Percentiles rank a stretch among this genome's conserved stretches.
Conservation (phyloP, 2,329 filamentous ascomycete genomes). For the Rhytidhysteron rufulum region DNA sequence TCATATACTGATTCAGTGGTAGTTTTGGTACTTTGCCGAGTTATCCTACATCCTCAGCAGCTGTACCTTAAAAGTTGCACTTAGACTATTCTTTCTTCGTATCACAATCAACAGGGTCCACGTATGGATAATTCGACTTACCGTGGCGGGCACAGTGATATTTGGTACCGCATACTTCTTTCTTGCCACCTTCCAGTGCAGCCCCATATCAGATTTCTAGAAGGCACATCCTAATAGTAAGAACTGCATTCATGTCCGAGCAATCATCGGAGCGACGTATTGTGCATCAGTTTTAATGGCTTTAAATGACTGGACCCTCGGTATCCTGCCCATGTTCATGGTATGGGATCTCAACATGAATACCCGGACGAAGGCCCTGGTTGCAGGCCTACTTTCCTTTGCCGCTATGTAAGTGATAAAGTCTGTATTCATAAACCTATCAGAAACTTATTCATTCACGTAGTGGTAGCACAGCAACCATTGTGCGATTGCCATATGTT, state of each 20-base stretch:
- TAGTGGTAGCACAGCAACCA: conserved; percentile 50
- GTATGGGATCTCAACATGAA: conserved; percentile 56
- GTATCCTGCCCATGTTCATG: conserved; percentile 43
- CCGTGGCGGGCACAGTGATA: conserved; percentile 44
- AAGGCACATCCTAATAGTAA: conserved; percentile 34
- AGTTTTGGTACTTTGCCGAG: conserved; percentile 56
- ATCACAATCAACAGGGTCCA: conserved; percentile 47
- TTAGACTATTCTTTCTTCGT: conserved; percentile 52
- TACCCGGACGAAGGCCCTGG: conserved; percentile 47
- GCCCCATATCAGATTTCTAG: conserved; percentile 52
- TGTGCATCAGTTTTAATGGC: conserved; percentile 25
- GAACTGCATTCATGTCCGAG: conserved; percentile 40
- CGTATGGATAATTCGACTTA: conserved; percentile 42
- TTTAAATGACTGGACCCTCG: conserved; percentile 30
- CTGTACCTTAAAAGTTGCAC: conserved; percentile 48
- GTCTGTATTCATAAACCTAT: not conserved
- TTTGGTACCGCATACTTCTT: conserved; percentile 50
- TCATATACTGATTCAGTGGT: conserved; percentile 10
- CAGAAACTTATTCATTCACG: conserved; percentile 1
- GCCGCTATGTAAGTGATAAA: conserved; percentile 27
- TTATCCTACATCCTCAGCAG: conserved; percentile 51
- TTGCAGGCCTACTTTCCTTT: conserved; percentile 53
- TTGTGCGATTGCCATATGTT: conserved; percentile 44
- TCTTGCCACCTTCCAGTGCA: conserved; percentile 51
- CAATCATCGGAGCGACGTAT: conserved; percentile 52